Conservation (phyloP, 2,329 filamentous ascomycete species). For the Metarhizium album region DNA sequence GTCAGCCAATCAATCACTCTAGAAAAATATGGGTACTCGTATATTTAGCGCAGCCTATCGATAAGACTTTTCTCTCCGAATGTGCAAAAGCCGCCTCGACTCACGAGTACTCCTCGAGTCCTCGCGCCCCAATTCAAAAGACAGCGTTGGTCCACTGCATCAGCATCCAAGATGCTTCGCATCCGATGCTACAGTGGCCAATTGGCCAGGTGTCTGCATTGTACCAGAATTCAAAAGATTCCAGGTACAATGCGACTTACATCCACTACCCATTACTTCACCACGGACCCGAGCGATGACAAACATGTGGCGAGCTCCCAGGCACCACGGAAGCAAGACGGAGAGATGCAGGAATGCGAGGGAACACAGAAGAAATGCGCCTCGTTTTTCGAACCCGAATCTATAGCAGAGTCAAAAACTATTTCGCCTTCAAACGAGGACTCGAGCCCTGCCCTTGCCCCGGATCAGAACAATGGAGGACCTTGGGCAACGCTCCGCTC, state of each 20-base stretch:
- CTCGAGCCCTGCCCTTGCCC: not conserved
- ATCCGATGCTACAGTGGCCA: slow-evolving; percentile 10
- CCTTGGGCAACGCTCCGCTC: slow-evolving; percentile 20
- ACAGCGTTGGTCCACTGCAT: not conserved
- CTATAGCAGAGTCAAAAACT: not conserved
- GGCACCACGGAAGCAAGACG: not conserved
- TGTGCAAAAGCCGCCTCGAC: not conserved
- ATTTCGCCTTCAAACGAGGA: not conserved
- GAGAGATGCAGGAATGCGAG: not conserved
- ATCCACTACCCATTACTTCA: not conserved
- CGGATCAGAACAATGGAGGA: slow-evolving; percentile 5
- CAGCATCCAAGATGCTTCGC: slow-evolving; percentile 19
- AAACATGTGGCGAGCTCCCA: not conserved
- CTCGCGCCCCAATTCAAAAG: not conserved
- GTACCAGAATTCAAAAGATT: not conserved
- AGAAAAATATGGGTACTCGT: not conserved
- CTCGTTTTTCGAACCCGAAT: not conserved
- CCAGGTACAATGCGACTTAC: not conserved
- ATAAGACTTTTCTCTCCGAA: not conserved
- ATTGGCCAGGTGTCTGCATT: slow-evolving; percentile 5
- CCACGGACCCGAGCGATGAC: not conserved
- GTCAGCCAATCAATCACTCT: slow-evolving; percentile 3
- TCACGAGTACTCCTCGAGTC: not conserved
- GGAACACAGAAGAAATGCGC: not conserved
- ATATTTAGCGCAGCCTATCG: not conserved